Conservation (phyloP, 2,329 filamentous ascomycete species). For the Lachnellula subtilissima region DNA sequence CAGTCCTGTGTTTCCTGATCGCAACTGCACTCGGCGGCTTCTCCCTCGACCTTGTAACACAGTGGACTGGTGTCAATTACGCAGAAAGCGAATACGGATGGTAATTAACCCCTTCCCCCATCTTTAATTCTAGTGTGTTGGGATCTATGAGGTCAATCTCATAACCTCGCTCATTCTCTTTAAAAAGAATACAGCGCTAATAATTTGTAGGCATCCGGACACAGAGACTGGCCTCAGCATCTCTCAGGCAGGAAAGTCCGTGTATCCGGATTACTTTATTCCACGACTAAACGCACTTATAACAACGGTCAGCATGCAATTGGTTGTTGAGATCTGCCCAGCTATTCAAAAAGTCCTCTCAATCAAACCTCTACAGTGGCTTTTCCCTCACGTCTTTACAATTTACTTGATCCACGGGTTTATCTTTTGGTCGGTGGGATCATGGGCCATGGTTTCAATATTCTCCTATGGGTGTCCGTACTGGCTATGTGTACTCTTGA, state of each 20-base stretch:
- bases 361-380: conserved; percentile 34
- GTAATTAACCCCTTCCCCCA: no score
- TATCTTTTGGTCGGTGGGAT: conserved; percentile 31
- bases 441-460: conserved; percentile 22
- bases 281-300: conserved; percentile 41
- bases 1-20: conserved; percentile 17
- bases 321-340: conserved; percentile 33
- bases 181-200: no score
- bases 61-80: conserved; percentile 12
- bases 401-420: conserved; percentile 44
- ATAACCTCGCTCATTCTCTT: no score
- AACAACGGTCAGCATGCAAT: conserved; percentile 34
- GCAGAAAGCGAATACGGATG: conserved; percentile 37
- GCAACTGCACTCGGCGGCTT: conserved; percentile 13
- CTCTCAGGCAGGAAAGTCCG: conserved; percentile 29
- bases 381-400: conserved; percentile 46
- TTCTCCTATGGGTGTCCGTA: conserved; percentile 21
- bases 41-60: conserved; percentile 13
- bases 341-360: conserved; percentile 39
- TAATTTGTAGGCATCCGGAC: conserved; percentile 34
- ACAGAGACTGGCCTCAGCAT: conserved; percentile 34
- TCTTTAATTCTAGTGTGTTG: no score
- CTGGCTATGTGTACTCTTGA: conserved; percentile 18
- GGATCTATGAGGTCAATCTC: no score
- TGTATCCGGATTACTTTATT: conserved; percentile 40